Conservation (phyloP, 768 basidiomycete genomes). For the Leucosporidium scottii region DNA sequence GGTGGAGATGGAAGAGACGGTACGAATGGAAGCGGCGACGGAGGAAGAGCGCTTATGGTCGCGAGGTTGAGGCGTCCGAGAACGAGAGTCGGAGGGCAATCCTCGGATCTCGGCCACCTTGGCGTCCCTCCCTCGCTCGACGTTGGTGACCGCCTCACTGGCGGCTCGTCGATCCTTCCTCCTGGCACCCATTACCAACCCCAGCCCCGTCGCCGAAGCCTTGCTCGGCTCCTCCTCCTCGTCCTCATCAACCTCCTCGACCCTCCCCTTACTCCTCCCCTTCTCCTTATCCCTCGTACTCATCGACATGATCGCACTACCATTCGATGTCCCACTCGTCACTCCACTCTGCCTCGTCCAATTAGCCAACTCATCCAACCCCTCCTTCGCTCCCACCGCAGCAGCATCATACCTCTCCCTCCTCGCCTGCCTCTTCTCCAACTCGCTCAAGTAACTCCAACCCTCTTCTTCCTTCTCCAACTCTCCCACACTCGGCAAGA, state of each 20-base stretch:
- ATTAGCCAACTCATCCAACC: not conserved
- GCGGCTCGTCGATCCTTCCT: too few relatives aligned
- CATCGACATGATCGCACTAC: not conserved
- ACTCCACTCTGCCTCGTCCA: conserved; percentile 1
- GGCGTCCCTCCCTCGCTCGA: not conserved
- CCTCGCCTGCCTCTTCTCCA: conserved; percentile 8
- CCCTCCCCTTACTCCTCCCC: not conserved
- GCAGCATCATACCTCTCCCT: conserved; percentile 22
- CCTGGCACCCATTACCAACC: too few relatives aligned
- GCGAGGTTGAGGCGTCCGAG: conserved; percentile 1
- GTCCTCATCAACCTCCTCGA: not conserved
- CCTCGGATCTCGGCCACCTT: not conserved
- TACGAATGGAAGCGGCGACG: conserved; percentile 12
- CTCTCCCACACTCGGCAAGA: not conserved
- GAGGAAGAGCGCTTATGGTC: not conserved
- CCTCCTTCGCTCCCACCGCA: conserved; percentile 20
- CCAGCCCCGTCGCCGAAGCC: not conserved
- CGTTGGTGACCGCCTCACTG: too few relatives aligned
- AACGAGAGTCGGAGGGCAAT: not conserved
- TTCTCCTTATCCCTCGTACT: not conserved
- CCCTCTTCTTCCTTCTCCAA: not conserved
- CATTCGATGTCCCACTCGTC: not conserved
- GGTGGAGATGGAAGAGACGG: not conserved
- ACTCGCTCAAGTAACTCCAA: conserved; percentile 4
- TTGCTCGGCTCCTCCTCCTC: not conserved